phyloP scores from a whole-genome alignment of 2,329 filamentous ascomycete genomes.

The Ambrosiella beaveri region DNA sequence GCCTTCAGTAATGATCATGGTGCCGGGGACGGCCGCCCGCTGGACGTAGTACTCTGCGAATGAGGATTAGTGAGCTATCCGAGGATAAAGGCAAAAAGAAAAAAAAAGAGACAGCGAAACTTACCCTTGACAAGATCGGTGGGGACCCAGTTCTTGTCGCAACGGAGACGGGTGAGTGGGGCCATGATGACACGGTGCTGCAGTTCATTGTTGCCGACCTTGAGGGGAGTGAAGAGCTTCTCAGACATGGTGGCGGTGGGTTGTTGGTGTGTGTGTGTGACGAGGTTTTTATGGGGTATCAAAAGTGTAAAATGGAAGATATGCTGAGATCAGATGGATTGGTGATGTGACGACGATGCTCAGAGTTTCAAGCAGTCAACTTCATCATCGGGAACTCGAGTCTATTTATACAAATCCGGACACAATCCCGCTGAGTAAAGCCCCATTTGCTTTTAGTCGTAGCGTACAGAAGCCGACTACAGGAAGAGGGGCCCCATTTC shows the following conservation, averaged over 20 bases:
- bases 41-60: conserved; percentile 27
- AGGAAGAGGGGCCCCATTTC: too few relatives aligned
- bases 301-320: background rate
- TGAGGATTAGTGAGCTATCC: conserved; percentile 13
- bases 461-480: too few relatives aligned
- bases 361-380: too few relatives aligned
- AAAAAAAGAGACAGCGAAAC: background rate
- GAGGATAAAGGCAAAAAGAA: background rate
- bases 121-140: conserved; percentile 21
- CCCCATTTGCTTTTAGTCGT: too few relatives aligned
- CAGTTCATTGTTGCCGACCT: conserved; percentile 23
- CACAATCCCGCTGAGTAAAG: too few relatives aligned
- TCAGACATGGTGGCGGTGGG: conserved; percentile 1
- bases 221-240: conserved; percentile 27
- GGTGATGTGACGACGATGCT: too few relatives aligned
- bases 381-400: too few relatives aligned
- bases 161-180: conserved; percentile 38
- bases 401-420: too few relatives aligned
- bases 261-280: background rate
- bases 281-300: background rate
- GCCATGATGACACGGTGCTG: conserved; percentile 35
- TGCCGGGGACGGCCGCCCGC: conserved; percentile 25
- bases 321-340: background rate
- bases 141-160: conserved; percentile 22
- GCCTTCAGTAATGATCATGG: conserved; percentile 28